A percentile compares a stretch with the other conserved stretches of the same genome.
These are phyloP conservation scores for Paspalum vaginatum DNA, from an alignment of 176 grass and related monocot genomes.

Conservation along the genomic window DNA sequence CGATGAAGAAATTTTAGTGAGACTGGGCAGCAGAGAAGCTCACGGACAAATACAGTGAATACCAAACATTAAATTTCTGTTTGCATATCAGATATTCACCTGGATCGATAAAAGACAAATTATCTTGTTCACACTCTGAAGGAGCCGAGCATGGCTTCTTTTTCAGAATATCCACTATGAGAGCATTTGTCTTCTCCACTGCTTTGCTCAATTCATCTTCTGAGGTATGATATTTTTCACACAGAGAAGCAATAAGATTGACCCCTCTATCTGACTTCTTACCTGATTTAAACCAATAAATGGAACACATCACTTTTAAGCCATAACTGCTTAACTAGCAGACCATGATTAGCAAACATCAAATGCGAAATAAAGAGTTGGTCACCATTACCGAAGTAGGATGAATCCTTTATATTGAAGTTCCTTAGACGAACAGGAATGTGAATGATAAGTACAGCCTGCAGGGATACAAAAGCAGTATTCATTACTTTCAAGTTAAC, in stretches of 20 bases:
- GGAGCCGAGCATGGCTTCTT: constrained; percentile 60
- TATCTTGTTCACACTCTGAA: constrained; percentile 56
- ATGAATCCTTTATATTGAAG: constrained; percentile 62
- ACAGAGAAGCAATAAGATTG: constrained; percentile 77
- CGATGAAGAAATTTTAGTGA: constrained; percentile 23
- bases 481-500: constrained; percentile 24
- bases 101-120: constrained; percentile 71
- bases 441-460: constrained; percentile 91
- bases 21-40: constrained; percentile 18
- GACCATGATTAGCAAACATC: constrained; percentile 13
- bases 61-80: constrained; percentile 23
- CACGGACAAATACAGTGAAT: constrained; percentile 21
- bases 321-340: constrained; percentile 6
- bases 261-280: constrained; percentile 90
- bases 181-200: constrained; percentile 71
- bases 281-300: constrained; percentile 59
- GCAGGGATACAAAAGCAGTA: constrained; percentile 34
- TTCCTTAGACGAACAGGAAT: constrained; percentile 73
- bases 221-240: constrained; percentile 81
- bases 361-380: constrained; percentile 21
- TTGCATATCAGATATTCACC: constrained; percentile 44
- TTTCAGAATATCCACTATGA: constrained; percentile 86
- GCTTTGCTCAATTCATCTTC: constrained; percentile 88
- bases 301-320: constrained; percentile 24
- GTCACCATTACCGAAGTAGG: constrained; percentile 63